A percentile compares a stretch with the other conserved stretches of the same genome.
Conservation (phyloP, 1,284 basidiomycete genomes). For the Porogramme epimiltina region DNA sequence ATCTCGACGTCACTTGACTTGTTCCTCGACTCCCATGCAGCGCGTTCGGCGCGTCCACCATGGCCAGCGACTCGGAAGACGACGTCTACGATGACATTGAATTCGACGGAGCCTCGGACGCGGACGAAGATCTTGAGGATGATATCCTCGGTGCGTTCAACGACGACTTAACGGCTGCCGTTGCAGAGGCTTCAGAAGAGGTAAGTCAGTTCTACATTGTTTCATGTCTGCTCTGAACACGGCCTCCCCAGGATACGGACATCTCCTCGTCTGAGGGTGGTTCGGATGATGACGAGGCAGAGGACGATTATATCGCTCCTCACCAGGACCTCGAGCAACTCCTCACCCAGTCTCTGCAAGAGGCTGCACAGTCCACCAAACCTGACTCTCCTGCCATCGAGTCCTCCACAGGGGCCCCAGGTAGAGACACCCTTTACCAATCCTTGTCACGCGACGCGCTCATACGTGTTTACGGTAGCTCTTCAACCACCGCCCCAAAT, state of each 20-base stretch:
- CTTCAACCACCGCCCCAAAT: constrained; percentile 40
- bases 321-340: constrained; percentile 21
- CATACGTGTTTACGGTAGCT: not conserved
- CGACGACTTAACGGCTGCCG: constrained; percentile 50
- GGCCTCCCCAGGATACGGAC: constrained; percentile 46
- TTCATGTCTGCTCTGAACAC: not conserved
- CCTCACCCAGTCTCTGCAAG: constrained; percentile 19
- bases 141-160: constrained; percentile 54
- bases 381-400: constrained; percentile 15
- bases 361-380: constrained; percentile 14
- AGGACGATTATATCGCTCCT: constrained; percentile 20
- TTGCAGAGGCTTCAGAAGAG: constrained; percentile 47
- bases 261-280: constrained; percentile 62
- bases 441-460: not conserved
- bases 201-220: constrained; percentile 15
- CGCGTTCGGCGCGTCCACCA: constrained; percentile 28
- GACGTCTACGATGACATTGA: constrained; percentile 57
- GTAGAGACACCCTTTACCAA: not conserved
- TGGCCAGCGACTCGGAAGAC: constrained; percentile 66
- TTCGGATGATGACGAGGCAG: constrained; percentile 42
- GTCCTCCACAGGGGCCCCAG: constrained; percentile 12
- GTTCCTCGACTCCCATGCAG: constrained; percentile 12
- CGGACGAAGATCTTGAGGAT: constrained; percentile 55
- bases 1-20: constrained; percentile 19
- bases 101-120: constrained; percentile 48